phyloP scores from a whole-genome alignment of 208 protist genomes.

The Leishmania gerbilli region DNA sequence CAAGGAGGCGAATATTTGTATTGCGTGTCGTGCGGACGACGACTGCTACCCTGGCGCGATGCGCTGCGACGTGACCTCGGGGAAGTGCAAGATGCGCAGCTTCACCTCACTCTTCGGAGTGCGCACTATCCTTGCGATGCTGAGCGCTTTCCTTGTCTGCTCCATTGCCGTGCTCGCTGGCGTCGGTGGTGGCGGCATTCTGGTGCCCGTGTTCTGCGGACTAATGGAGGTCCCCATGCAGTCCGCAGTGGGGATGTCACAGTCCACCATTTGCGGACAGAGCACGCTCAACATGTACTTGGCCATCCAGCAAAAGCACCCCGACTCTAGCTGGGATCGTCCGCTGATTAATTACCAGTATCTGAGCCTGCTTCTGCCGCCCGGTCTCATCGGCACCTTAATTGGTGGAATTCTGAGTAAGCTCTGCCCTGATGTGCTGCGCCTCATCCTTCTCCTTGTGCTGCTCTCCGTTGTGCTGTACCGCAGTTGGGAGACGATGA shows the following conservation, averaged over 20 bases:
- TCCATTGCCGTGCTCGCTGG: conserved; percentile 79
- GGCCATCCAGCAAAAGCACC: conserved; percentile 55
- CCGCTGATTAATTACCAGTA: conserved; percentile 91
- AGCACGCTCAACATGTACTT: conserved; percentile 80
- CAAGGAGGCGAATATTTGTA: conserved; percentile 38
- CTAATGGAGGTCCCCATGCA: conserved; percentile 63
- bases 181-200: conserved; percentile 84
- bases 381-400: conserved; percentile 73
- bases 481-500: conserved; percentile 63
- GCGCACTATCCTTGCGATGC: conserved; percentile 45
- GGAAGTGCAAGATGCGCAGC: conserved; percentile 50
- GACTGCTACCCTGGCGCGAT: conserved; percentile 75
- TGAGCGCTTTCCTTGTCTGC: conserved; percentile 56
- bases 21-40: conserved; percentile 39
- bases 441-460: conserved; percentile 75
- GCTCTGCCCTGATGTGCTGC: conserved; percentile 78
- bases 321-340: conserved; percentile 45
- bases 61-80: conserved; percentile 36
- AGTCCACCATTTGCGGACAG: conserved; percentile 86
- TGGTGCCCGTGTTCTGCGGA: conserved; percentile 77
- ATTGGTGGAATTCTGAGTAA: conserved; percentile 72
- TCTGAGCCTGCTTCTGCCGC: conserved; percentile 72
- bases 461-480: conserved; percentile 68
- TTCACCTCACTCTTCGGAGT: conserved; percentile 37
- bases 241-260: conserved; percentile 73